Evolutionary conservation across 192 early-diverging fungal genomes (phyloP).

Genomic region (Gigaspora rosea): DNA sequence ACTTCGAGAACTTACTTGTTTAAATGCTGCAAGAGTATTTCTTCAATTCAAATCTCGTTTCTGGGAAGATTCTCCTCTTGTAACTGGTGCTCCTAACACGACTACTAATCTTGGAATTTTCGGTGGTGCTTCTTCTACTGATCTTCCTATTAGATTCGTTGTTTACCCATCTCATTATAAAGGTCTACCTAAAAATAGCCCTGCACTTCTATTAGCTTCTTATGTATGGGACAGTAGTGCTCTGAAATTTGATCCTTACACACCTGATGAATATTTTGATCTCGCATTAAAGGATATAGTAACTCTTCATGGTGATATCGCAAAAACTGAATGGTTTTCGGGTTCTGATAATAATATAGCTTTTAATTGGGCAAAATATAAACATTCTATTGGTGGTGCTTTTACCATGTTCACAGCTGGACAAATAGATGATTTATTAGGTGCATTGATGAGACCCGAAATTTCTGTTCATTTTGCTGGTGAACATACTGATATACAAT

Average conservation of each 20-base stretch:
- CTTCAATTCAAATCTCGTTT: conserved; percentile 36
- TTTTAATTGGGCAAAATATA: conserved; percentile 31
- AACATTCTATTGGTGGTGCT: conserved; percentile 28
- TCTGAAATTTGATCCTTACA: conserved; percentile 22
- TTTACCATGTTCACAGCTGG: conserved; percentile 27
- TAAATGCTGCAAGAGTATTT: conserved; percentile 24
- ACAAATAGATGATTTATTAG: conserved; percentile 28
- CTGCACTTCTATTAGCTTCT: conserved; percentile 31
- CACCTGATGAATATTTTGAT: conserved; percentile 26
- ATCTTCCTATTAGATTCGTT: conserved; percentile 14
- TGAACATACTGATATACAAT: conserved; percentile 39
- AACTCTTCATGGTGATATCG: conserved; percentile 32
- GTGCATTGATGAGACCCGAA: conserved; percentile 19
- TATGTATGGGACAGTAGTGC: conserved; percentile 26
- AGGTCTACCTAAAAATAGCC: background rate
- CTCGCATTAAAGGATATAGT: conserved; percentile 32
- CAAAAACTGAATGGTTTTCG: conserved; percentile 1
- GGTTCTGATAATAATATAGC: conserved; percentile 22
- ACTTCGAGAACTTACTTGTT: conserved; percentile 27
- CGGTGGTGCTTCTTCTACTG: conserved; percentile 35
- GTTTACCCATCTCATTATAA: conserved; percentile 34
- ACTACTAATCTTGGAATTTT: conserved; percentile 13
- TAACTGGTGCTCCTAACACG: background rate
- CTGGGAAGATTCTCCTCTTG: conserved; percentile 34
- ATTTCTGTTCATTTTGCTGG: conserved; percentile 34